Base-by-base conservation (phyloP, 495 filamentous ascomycete species). In the Hyphodiscus hymeniophilus region DNA sequence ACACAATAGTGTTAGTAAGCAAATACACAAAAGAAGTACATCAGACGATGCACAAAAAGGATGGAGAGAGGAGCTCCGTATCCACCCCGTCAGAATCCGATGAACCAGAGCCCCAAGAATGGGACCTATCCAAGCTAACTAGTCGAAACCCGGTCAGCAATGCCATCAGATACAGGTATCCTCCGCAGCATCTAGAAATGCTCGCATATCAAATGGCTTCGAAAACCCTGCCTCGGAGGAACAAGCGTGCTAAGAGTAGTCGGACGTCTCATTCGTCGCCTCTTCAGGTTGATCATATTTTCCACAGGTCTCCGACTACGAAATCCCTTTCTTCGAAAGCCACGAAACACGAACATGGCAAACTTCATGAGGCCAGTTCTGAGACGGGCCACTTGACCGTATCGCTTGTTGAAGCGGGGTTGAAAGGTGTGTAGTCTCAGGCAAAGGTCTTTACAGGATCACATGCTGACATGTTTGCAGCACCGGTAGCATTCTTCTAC, bases 21-120 rank as follows among this genome's bases (percentile, higher is more conserved):
- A 76, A 83, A 50, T 71, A 87, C 16, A 77, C 81, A 0, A 64
- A 69, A 7, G 77, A 78, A 8, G 70, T 85, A 31, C 67, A 75
- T 15, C 72, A 72, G 38, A 62, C 64, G 0, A 56, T 66, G 45
- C 40, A 45, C 21, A 58, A 38, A 26, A 55, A 39, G 30, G 49
- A 20, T 48, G 51, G 18, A 18, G 23, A 32, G 3, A 40, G 23
- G 21, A 12, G 30, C 22, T 4, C 12, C 2, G 16, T 18, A 11
- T 21, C 38, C 7, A 17, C 8, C 8, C 4, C 13, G 13, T n/a
- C 17, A n/a, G 34, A 36, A n/a, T n/a, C 7, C 8, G 8, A 33
- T 8, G 15, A 15, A n/a, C 20, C 38, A 3, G 38, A 40, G 22
- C 26, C 26, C 26, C 38, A n/a, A 12, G 7, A 41, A 20, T 8